These are phyloP conservation scores for Phyllostachys edulis DNA, from an alignment of 176 grass and related monocot species.

Conservation along the genomic window DNA sequence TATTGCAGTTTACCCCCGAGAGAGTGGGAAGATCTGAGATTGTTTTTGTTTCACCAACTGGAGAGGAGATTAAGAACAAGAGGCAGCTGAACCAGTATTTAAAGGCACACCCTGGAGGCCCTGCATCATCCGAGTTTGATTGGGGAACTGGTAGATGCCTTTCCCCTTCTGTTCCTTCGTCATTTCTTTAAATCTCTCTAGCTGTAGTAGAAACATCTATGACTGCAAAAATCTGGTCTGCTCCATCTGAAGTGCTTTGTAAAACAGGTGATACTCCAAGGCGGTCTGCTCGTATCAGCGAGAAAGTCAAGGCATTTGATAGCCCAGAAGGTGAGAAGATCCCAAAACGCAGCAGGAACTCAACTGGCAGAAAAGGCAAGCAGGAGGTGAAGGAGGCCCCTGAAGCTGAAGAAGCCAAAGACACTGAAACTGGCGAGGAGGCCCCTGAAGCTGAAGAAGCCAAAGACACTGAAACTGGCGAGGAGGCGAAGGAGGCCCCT, in stretches of 20 bases:
- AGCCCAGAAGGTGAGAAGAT: conserved; percentile 77
- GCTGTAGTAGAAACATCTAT: not conserved
- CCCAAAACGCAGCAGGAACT: conserved; percentile 57
- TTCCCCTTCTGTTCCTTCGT: not conserved
- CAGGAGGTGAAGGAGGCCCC: conserved; percentile 45
- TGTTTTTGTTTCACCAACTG: conserved; percentile 83
- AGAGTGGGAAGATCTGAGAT: conserved; percentile 67
- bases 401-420: conserved; percentile 46
- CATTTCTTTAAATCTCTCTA: not conserved
- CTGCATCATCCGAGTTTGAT: conserved; percentile 78
- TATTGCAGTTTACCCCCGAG: conserved; percentile 73
- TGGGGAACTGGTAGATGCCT: conserved; percentile 75
- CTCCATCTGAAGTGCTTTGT: conserved; percentile 22
- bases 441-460: conserved; percentile 35
- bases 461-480: conserved; percentile 33
- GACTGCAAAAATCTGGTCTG: not conserved
- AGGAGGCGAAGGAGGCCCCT: not conserved
- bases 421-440: conserved; percentile 32
- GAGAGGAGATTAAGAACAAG: conserved; percentile 92
- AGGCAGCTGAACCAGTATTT: conserved; percentile 78
- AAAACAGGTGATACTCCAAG: conserved; percentile 87
- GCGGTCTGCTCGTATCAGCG: conserved; percentile 86
- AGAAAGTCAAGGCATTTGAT: conserved; percentile 72
- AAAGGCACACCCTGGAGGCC: conserved; percentile 74
- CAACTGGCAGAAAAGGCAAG: conserved; percentile 47